Percentiles rank a stretch among this genome's conserved stretches.
These are phyloP conservation scores for Choiromyces venosus DNA, from an alignment of 495 filamentous ascomycete genomes.

Conservation along the genomic window DNA sequence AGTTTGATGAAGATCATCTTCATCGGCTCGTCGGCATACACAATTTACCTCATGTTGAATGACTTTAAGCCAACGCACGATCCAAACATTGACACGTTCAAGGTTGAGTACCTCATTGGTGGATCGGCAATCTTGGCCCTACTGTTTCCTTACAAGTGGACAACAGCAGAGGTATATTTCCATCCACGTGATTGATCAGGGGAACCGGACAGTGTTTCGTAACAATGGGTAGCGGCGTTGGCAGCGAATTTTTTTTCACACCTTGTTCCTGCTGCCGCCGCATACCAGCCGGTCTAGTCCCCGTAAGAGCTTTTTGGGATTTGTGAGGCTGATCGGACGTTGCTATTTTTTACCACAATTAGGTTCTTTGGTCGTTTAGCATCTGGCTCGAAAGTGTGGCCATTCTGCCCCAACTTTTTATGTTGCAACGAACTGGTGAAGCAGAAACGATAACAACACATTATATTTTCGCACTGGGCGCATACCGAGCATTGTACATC, in stretches of 20 bases:
- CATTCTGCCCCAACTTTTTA: conserved; percentile 93
- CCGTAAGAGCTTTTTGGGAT: conserved; percentile 61
- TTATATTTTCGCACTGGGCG: conserved; percentile 91
- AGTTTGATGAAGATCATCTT: conserved; percentile 94
- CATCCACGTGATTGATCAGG: conserved; percentile 97
- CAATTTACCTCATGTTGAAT: conserved; percentile 92
- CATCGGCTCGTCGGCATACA: conserved; percentile 81
- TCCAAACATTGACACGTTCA: conserved; percentile 92
- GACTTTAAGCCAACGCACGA: conserved; percentile 95
- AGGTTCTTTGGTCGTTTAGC: conserved; percentile 94
- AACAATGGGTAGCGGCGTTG: conserved; percentile 89
- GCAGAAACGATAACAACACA: conserved; percentile 97
- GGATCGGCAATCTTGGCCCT: conserved; percentile 71
- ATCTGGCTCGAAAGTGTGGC: conserved; percentile 97
- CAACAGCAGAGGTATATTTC: conserved; percentile 60
- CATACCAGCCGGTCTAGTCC: conserved; percentile 85
- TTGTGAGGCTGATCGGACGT: conserved; percentile 33
- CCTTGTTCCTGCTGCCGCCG: conserved; percentile 79
- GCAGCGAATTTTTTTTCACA: conserved; percentile 94
- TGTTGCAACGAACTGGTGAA: conserved; percentile 94
- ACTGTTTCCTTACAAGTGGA: conserved; percentile 78
- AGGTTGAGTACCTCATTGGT: conserved; percentile 82
- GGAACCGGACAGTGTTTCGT: conserved; percentile 86
- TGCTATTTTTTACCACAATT: conserved; percentile 34
- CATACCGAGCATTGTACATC: conserved; percentile 90